phyloP scores from a whole-genome alignment of 2,329 filamentous ascomycete species.

The Arthrocladium fulminans region DNA sequence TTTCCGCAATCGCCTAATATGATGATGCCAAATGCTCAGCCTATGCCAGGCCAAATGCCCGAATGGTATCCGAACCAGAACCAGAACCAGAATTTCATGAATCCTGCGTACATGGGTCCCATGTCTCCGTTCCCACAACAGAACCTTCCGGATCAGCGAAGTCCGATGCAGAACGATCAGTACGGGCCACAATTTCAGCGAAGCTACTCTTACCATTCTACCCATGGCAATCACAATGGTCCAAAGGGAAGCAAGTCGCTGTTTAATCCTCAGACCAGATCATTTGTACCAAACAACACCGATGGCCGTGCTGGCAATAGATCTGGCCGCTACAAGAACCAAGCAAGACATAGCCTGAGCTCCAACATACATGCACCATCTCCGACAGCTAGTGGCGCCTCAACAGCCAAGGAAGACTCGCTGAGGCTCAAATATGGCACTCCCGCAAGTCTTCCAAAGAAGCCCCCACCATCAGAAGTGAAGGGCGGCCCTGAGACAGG shows the following conservation, averaged over 20 bases:
- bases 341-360: slow-evolving; percentile 22
- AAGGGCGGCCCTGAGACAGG: not conserved
- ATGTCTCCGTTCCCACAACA: slow-evolving; percentile 24
- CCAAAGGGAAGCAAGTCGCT: slow-evolving; percentile 66
- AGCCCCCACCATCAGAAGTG: slow-evolving; percentile 37
- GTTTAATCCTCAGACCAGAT: slow-evolving; percentile 91
- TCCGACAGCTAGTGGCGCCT: not conserved
- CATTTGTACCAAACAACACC: slow-evolving; percentile 64
- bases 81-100: slow-evolving; percentile 5
- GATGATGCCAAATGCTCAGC: not conserved
- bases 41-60: slow-evolving; percentile 1
- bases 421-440: slow-evolving; percentile 40
- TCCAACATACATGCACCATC: slow-evolving; percentile 13
- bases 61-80: slow-evolving; percentile 5
- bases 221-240: slow-evolving; percentile 59
- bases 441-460: slow-evolving; percentile 41
- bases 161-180: slow-evolving; percentile 60
- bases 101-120: not conserved
- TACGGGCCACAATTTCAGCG: slow-evolving; percentile 38
- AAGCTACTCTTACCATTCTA: slow-evolving; percentile 7
- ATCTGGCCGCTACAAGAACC: slow-evolving; percentile 17
- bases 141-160: slow-evolving; percentile 68
- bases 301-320: slow-evolving; percentile 29
- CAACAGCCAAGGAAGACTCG: slow-evolving; percentile 19
- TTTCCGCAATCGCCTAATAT: slow-evolving; percentile 24